Evolutionary conservation across 2,329 filamentous ascomycete species (phyloP).

Genomic region (Dryadomyces quercivorus): DNA sequence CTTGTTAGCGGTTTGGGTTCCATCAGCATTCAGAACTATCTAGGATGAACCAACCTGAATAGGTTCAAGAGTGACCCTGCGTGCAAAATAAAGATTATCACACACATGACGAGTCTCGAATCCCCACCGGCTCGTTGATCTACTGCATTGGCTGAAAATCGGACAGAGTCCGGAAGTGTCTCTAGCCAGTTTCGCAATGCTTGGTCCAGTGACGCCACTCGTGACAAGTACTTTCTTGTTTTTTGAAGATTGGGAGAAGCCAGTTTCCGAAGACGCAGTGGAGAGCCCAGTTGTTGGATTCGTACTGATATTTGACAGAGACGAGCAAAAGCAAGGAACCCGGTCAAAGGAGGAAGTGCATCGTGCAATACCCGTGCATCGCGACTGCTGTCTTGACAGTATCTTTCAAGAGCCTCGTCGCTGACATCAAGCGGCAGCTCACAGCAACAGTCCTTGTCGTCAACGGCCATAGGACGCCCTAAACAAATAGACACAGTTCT

Average conservation of each 20-base stretch:
- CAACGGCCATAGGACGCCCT: conserved; percentile 15
- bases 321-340: conserved; percentile 17
- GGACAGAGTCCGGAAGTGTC: conserved; percentile 15
- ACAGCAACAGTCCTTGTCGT: conserved; percentile 18
- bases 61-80: conserved; percentile 17
- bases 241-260: background rate
- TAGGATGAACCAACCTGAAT: conserved; percentile 10
- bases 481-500: conserved; percentile 19
- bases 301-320: conserved; percentile 16
- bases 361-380: background rate
- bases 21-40: background rate
- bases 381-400: conserved; percentile 1
- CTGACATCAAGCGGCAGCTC: conserved; percentile 15
- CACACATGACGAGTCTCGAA: conserved; percentile 16
- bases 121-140: conserved; percentile 5
- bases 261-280: conserved; percentile 9
- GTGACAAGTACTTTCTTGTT: conserved; percentile 4
- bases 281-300: conserved; percentile 15
- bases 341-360: conserved; percentile 9
- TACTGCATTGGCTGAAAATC: conserved; percentile 15
- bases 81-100: conserved; percentile 18
- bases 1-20: background rate
- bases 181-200: conserved; percentile 13
- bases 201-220: conserved; percentile 10
- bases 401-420: conserved; percentile 15